Conservation (phyloP, 306 rosid genomes). For the Aeschynomene evenia region DNA sequence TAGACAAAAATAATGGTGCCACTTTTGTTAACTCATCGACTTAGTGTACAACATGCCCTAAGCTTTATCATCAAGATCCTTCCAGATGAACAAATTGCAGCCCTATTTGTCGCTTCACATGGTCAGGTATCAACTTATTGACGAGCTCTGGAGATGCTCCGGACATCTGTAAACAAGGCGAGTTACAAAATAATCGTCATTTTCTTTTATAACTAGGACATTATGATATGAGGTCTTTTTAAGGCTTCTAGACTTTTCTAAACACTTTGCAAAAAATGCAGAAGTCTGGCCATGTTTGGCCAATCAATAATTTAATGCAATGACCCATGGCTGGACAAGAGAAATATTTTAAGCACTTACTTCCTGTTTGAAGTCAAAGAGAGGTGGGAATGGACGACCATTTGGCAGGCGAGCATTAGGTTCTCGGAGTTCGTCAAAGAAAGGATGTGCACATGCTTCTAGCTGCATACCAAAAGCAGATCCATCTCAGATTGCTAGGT, state of each 20-base stretch:
- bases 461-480: slow-evolving; percentile 58
- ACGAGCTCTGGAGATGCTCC: slow-evolving; percentile 84
- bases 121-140: slow-evolving; percentile 84
- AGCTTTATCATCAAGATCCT: slow-evolving; percentile 51
- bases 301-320: neutral
- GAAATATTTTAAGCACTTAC: slow-evolving; percentile 43
- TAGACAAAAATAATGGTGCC: slow-evolving; percentile 56
- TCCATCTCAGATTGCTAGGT: slow-evolving; percentile 14
- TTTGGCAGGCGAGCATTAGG: slow-evolving; percentile 84
- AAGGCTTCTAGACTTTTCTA: neutral
- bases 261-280: neutral
- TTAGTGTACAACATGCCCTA: slow-evolving; percentile 40
- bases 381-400: slow-evolving; percentile 79
- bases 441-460: slow-evolving; percentile 94
- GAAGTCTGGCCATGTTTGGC: too few species aligned
- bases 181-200: slow-evolving; percentile 1
- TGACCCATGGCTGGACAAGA: neutral
- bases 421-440: slow-evolving; percentile 91
- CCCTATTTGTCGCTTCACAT: slow-evolving; percentile 81
- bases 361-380: slow-evolving; percentile 91
- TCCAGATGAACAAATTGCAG: slow-evolving; percentile 52
- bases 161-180: slow-evolving; percentile 51
- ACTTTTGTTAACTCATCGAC: slow-evolving; percentile 51
- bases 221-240: neutral
- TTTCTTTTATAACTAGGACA: neutral